A percentile compares a stretch with the other conserved stretches of the same genome.
These are phyloP conservation scores for Tulasnella sp. DNA, from an alignment of 768 basidiomycete species.

Conservation along the genomic window DNA sequence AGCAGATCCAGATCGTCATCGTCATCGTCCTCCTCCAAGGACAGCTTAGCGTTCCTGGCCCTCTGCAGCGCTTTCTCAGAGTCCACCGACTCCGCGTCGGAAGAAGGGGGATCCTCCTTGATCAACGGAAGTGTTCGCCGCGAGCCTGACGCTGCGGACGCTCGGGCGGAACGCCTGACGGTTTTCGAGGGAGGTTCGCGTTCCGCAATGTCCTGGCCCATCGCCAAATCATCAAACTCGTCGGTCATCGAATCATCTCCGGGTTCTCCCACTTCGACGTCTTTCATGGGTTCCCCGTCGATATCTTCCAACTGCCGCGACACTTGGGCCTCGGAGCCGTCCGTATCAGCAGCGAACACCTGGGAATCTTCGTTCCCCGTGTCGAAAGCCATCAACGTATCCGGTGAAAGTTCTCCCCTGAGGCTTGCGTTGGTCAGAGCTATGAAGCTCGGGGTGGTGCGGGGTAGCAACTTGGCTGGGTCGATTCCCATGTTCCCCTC, in stretches of 20 bases:
- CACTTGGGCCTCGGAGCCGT: background rate
- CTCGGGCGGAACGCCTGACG: background rate
- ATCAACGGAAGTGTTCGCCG: background rate
- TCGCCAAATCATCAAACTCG: background rate
- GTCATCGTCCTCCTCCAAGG: slow-evolving; percentile 2
- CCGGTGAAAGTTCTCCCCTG: background rate
- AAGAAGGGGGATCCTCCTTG: background rate
- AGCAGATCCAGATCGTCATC: background rate
- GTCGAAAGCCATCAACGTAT: background rate
- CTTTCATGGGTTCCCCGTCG: background rate
- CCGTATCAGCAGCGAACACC: background rate
- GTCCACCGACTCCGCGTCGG: slow-evolving; percentile 7
- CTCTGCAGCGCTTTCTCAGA: background rate
- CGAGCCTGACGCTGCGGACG: background rate
- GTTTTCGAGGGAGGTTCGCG: background rate
- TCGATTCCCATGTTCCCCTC: background rate
- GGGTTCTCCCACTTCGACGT: background rate
- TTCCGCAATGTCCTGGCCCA: background rate
- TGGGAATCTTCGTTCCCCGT: background rate
- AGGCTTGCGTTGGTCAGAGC: background rate
- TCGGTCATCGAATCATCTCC: background rate
- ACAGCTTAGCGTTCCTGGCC: background rate
- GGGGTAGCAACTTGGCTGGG: background rate
- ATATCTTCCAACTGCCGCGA: background rate
- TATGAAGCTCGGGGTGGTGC: background rate